phyloP scores from a whole-genome alignment of 208 protist species.

The Plasmodiophora brassicae region DNA sequence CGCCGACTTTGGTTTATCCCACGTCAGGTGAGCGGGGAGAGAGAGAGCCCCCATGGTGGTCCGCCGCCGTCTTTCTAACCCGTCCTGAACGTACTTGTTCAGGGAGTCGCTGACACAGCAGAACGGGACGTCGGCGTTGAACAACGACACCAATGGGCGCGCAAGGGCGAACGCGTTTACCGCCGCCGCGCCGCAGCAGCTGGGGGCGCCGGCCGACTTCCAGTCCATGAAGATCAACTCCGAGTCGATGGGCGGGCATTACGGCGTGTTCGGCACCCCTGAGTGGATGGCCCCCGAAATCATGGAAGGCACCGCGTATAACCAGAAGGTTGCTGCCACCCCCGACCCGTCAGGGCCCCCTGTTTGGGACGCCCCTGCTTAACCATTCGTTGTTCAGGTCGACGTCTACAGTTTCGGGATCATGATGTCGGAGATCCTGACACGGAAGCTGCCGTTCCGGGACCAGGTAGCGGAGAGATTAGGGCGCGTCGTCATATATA shows the following conservation, averaged over 20 bases:
- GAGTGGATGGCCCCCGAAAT: constrained; percentile 28
- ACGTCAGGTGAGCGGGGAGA: neutral
- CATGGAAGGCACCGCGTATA: constrained; percentile 30
- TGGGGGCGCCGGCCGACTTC: neutral
- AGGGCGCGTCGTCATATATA: no score
- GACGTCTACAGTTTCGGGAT: constrained; percentile 31
- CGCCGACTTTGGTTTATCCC: constrained; percentile 32
- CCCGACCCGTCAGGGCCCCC: no score
- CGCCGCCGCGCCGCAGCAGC: neutral
- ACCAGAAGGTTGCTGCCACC: neutral
- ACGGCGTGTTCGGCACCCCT: constrained; percentile 15
- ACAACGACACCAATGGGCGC: neutral
- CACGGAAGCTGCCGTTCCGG: constrained; percentile 6
- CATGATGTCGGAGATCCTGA: constrained; percentile 21
- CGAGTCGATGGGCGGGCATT: constrained; percentile 16
- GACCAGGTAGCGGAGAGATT: no score
- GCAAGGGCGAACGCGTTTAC: neutral
- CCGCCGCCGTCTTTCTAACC: no score
- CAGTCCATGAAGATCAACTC: constrained; percentile 7
- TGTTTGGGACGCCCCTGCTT: no score
- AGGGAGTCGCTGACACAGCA: neutral
- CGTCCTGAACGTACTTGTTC: no score
- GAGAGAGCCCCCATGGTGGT: no score
- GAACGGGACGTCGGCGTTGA: neutral
- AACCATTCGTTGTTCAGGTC: neutral